Percentiles rank a stretch among this genome's conserved stretches.
These are phyloP conservation scores for Hirsutella rhossiliensis DNA, from an alignment of 2,329 filamentous ascomycete genomes.

Conservation along the genomic window DNA sequence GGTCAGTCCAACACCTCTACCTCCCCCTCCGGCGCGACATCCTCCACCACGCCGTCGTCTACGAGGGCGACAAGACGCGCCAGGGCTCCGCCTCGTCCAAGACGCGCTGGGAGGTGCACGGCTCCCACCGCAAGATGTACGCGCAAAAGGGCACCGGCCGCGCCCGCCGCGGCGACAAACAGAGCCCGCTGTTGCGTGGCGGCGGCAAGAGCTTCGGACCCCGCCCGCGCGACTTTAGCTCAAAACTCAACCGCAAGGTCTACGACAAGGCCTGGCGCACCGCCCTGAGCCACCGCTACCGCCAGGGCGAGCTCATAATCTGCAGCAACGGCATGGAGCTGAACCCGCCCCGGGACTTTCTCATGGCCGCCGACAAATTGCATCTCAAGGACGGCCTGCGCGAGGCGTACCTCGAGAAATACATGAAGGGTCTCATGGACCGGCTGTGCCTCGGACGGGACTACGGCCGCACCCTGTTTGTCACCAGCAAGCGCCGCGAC, in stretches of 20 bases:
- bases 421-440: slow-evolving; percentile 56
- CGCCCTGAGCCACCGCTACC: slow-evolving; percentile 83
- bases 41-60: slow-evolving; percentile 82
- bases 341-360: slow-evolving; percentile 37
- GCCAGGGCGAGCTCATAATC: slow-evolving; percentile 75
- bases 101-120: slow-evolving; percentile 71
- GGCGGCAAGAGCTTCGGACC: slow-evolving; percentile 89
- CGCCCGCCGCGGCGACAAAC: slow-evolving; percentile 69
- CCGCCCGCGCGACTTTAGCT: slow-evolving; percentile 81
- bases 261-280: slow-evolving; percentile 96
- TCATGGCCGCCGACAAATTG: slow-evolving; percentile 25
- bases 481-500: slow-evolving; percentile 50
- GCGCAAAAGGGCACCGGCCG: slow-evolving; percentile 78
- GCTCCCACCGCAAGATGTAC: slow-evolving; percentile 69
- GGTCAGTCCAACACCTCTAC: slow-evolving; percentile 70
- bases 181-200: slow-evolving; percentile 70
- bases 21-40: slow-evolving; percentile 84
- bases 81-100: slow-evolving; percentile 78
- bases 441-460: slow-evolving; percentile 57
- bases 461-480: slow-evolving; percentile 61
- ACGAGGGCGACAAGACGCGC: slow-evolving; percentile 80
- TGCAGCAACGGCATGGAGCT: slow-evolving; percentile 70
- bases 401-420: slow-evolving; percentile 46
- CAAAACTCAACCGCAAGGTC: slow-evolving; percentile 71
- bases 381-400: slow-evolving; percentile 35